These are phyloP conservation scores for Emydomyces testavorans DNA, from an alignment of 2,329 filamentous ascomycete genomes.

Conservation along the genomic window DNA sequence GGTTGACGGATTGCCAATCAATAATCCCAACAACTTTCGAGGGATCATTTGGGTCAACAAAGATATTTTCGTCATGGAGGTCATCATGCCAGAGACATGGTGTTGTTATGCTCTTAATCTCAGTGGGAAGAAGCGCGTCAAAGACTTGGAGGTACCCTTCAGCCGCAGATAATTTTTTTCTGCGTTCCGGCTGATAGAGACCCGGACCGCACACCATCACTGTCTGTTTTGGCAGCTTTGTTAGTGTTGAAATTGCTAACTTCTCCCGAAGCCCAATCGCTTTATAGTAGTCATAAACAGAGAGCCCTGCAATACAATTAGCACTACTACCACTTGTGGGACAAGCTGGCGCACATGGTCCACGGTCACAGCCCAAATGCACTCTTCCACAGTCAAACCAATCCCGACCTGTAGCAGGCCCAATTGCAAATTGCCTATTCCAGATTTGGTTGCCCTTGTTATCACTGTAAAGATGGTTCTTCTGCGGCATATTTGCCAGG, in stretches of 20 bases:
- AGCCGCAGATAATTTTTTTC: conserved; percentile 3
- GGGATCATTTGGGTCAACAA: conserved; percentile 22
- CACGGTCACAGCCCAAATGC: conserved; percentile 7
- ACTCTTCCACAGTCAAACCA: conserved; percentile 19
- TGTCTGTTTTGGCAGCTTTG: conserved; percentile 8
- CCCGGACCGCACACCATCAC: conserved; percentile 12
- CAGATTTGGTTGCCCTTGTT: neutral
- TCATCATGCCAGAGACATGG: conserved; percentile 23
- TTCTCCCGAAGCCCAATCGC: conserved; percentile 4
- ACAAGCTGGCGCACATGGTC: conserved; percentile 11
- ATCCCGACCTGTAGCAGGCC: conserved; percentile 22
- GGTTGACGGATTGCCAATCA: conserved; percentile 25
- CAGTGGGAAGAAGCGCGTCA: conserved; percentile 4
- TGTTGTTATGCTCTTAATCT: conserved; percentile 1
- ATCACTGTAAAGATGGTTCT: conserved; percentile 5
- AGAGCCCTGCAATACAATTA: conserved; percentile 6
- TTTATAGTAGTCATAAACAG: conserved; percentile 5
- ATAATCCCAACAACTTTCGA: conserved; percentile 24
- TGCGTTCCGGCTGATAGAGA: conserved; percentile 6
- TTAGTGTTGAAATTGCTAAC: conserved; percentile 5
- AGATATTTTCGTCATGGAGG: conserved; percentile 25
- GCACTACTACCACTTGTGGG: neutral
- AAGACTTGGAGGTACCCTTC: conserved; percentile 7
- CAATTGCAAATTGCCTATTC: conserved; percentile 21
- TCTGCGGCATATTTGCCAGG: conserved; percentile 1